Base-by-base conservation (phyloP, 306 rosid genomes). In the Castanopsis chinensis region DNA sequence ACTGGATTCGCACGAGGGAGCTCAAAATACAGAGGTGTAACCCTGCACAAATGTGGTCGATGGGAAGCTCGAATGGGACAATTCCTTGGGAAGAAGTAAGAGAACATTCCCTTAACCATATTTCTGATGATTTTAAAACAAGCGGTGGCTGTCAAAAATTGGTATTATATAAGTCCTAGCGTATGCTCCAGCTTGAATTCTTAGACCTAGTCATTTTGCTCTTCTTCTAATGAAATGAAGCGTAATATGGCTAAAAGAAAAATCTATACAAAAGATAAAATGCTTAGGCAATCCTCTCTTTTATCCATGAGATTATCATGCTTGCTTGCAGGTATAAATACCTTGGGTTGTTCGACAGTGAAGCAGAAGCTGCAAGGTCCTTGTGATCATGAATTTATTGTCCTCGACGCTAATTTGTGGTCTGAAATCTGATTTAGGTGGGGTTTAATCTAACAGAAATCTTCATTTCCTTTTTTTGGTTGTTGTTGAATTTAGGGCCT, bases 51-150 rank as follows among this genome's bases (percentile, higher is more conserved):
- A 86, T 91, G 97, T 27, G 98, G 98, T 18, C 84, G 98, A 74
- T 94, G 98, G 98, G 98, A 94, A 78, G 97, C 98, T 86, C 97
- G 97, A 0, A 91, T 92, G 98, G 98, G 97, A 25, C 98, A 94
- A 88, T 86, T 94, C 79, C 89, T 92, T 21, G 97, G 97, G 20
- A 94, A 92, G 78, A 94, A 94, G 98, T 94, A 76, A 84, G 92
- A 21, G 45, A 78, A 4, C 45, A 69, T 15, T 55, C 28, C 32
- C 56, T 79, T 65, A 79, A 10, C 55, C 35, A 56, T 28, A 25
- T 80, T 27, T 76, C 28, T 4, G 14, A 1, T 52, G 41, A 41
- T 78, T 32, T 27, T 75, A 65, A 71, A 74, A 83, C 87, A 72
- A 51, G 84, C 79, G 65, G 71, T 78, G 76, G 76, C 70, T 88